phyloP scores from a whole-genome alignment of 1,139 yeast species.

The Entelexis paramagnoliae region DNA sequence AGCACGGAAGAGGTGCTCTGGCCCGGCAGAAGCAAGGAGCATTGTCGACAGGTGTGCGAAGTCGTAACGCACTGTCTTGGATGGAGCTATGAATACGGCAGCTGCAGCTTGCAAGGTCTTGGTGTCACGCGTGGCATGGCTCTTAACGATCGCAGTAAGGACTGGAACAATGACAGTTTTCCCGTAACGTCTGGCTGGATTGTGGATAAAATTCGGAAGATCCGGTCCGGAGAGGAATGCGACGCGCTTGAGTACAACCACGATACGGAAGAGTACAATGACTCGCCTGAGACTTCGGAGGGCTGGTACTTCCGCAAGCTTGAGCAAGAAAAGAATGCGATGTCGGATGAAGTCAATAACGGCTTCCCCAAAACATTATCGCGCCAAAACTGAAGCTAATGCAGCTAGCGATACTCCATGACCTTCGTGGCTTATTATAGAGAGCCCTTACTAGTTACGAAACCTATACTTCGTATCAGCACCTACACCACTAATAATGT shows the following conservation, averaged over 20 bases:
- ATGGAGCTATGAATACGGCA: conserved; percentile 23
- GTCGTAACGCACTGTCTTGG: conserved; percentile 23
- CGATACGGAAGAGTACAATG: conserved; percentile 10
- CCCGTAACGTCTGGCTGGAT: conserved; percentile 27
- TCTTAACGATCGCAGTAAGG: conserved; percentile 7
- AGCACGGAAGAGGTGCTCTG: background rate
- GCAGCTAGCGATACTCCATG: too few species aligned
- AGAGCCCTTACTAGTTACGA: too few species aligned
- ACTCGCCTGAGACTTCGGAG: conserved; percentile 7
- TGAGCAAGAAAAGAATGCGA: conserved; percentile 1
- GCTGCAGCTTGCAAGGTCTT: conserved; percentile 15
- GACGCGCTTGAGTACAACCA: conserved; percentile 19
- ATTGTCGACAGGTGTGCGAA: conserved; percentile 27
- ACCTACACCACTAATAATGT: too few species aligned
- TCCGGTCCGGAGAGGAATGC: conserved; percentile 25
- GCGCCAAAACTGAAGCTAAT: background rate
- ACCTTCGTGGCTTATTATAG: too few species aligned
- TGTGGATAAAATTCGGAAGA: conserved; percentile 28
- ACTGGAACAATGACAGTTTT: background rate
- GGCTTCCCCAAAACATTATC: background rate
- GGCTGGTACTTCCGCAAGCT: conserved; percentile 21
- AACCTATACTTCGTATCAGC: too few species aligned
- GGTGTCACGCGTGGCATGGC: conserved; percentile 16
- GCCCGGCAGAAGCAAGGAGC: conserved; percentile 19
- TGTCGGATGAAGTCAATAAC: too few species aligned